A percentile compares a stretch with the other conserved stretches of the same genome.
Conservation (phyloP, 1,284 basidiomycete species). For the Cutaneotrichosporon sp. region DNA sequence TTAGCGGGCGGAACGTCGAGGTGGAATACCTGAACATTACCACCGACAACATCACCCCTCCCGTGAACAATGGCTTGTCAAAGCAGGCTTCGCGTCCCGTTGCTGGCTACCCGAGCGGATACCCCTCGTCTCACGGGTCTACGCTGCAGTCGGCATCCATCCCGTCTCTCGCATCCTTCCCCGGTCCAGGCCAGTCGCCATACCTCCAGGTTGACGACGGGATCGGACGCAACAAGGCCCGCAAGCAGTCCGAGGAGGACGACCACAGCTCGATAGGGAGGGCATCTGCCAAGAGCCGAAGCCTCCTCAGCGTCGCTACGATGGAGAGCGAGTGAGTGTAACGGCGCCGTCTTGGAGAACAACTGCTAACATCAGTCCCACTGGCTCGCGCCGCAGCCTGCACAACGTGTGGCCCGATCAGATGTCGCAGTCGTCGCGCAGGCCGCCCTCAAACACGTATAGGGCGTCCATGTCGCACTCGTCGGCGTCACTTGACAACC, state of each 20-base stretch:
- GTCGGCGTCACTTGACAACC: constrained; percentile 76
- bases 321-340: constrained; percentile 46
- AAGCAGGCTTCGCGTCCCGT: background rate
- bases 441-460: constrained; percentile 51
- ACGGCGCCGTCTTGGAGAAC: constrained; percentile 2
- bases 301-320: constrained; percentile 46
- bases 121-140: background rate
- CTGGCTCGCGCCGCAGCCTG: constrained; percentile 62
- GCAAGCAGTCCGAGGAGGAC: constrained; percentile 79
- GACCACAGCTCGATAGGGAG: constrained; percentile 85
- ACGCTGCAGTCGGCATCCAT: constrained; percentile 4
- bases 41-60: background rate
- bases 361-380: constrained; percentile 58
- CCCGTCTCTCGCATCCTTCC: constrained; percentile 15
- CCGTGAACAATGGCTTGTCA: background rate
- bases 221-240: constrained; percentile 65
- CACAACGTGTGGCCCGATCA: constrained; percentile 32
- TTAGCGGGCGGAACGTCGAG: constrained; percentile 33
- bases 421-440: constrained; percentile 18
- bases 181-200: constrained; percentile 8
- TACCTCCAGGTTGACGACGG: constrained; percentile 11
- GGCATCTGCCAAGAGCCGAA: constrained; percentile 60
- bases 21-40: constrained; percentile 22
- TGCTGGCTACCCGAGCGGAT: background rate
- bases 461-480: constrained; percentile 68